Evolutionary conservation across 2,329 filamentous ascomycete species (phyloP), one percentile per base, ranked within the genome.

Genomic region (Xylariomycetidae sp.): DNA sequence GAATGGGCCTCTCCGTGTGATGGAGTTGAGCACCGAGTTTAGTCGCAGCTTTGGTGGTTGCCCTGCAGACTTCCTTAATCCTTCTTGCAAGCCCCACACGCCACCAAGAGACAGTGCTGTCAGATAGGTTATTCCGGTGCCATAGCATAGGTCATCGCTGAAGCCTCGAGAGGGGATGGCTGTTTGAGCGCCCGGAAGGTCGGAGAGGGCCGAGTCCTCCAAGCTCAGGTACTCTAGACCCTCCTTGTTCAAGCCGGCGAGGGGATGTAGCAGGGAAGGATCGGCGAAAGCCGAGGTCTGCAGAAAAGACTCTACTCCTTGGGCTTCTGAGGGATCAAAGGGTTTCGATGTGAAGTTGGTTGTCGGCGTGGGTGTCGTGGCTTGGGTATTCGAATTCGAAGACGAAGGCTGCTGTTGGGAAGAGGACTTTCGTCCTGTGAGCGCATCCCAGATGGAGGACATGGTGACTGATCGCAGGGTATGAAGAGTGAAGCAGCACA

Each of bases 111-210:
- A 76, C 52, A 98, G 70, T 6, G 85, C 92, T n/a, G 85, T 70
- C 40, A 98, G 72, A 59, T 98, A 98, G 57, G 88, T 95, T 42
- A 90, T 82, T 51, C 92, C 92, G 15, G 92, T 94, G 56, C 94
- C 92, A 62, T 98, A 98, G 67, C 92, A 97, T 40, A 98, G 78
- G 62, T 98, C 92, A 59, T 98, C 92, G 41, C 89, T 94, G 80
- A 94, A 98, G 59, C 92, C 92, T 61, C 92, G 83, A 36, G 89
- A 96, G 27, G 94, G 92, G 34, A 98, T 77, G 34, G 89, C 84
- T 27, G 90, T 94, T 59, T 86, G 85, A 39, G 81, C 76, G 54
- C 88, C 89, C 30, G 89, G 88, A 14, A 94, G 75, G 54, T 94
- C 82, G 42, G 88, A 88, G 38, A 96, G 79, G 17, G 82, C 78